Conservation (phyloP, 2,329 filamentous ascomycete species). For the Exophiala sideris region DNA sequence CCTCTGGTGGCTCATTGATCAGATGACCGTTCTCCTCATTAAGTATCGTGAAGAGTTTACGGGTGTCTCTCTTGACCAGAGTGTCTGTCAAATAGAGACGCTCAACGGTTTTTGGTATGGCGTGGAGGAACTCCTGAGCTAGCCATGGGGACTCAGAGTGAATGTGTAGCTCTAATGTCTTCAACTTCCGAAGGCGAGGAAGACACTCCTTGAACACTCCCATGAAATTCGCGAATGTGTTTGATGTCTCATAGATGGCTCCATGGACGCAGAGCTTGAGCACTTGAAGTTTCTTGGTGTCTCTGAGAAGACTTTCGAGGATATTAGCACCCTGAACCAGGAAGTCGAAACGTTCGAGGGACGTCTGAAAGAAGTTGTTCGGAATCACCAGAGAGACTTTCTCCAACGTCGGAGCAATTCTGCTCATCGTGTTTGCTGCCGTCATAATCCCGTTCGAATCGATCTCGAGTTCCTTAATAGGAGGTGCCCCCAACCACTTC, state of each 20-base stretch:
- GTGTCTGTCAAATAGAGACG: slow-evolving; percentile 18
- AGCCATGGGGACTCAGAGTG: slow-evolving; percentile 11
- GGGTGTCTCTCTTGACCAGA: slow-evolving; percentile 5
- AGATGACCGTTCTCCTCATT: neutral
- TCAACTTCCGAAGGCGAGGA: slow-evolving; percentile 6
- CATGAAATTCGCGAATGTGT: slow-evolving; percentile 12
- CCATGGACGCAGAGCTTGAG: slow-evolving; percentile 20
- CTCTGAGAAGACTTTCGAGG: neutral
- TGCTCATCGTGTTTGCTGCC: neutral
- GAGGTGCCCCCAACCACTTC: neutral
- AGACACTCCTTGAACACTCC: slow-evolving; percentile 11
- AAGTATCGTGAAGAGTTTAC: neutral
- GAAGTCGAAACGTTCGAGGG: neutral
- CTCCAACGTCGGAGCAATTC: slow-evolving; percentile 10
- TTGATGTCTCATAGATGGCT: slow-evolving; percentile 3
- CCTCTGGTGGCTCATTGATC: neutral
- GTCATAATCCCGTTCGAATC: slow-evolving; percentile 16
- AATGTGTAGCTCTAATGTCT: slow-evolving; percentile 24
- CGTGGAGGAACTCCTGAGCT: slow-evolving; percentile 16
- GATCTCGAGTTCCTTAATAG: slow-evolving; percentile 12
- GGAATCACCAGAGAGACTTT: slow-evolving; percentile 11
- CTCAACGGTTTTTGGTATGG: slow-evolving; percentile 15
- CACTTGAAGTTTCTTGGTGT: slow-evolving; percentile 5
- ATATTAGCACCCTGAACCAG: neutral
- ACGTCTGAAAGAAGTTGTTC: neutral